Conservation (phyloP, 2,329 filamentous ascomycete species). For the Arachnomyces sp. region DNA sequence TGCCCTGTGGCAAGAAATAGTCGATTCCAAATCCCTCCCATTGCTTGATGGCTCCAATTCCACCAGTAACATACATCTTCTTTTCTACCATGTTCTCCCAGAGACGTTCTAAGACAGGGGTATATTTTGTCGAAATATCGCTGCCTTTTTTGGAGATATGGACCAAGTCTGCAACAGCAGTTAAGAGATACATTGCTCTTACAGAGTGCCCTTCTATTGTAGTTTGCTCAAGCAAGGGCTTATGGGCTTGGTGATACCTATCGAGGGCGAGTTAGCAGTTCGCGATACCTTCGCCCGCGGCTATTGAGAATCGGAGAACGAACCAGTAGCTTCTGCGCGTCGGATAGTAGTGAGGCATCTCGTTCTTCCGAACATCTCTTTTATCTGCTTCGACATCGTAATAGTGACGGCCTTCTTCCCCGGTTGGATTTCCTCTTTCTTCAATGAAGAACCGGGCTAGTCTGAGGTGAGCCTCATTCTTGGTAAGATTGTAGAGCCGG, state of each 20-base stretch:
- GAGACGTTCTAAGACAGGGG: slow-evolving; percentile 38
- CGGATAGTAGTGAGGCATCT: slow-evolving; percentile 42
- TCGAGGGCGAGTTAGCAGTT: slow-evolving; percentile 7
- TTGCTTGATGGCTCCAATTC: slow-evolving; percentile 50
- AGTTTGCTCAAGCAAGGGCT: slow-evolving; percentile 46
- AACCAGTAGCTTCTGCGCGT: slow-evolving; percentile 32
- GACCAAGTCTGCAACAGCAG: slow-evolving; percentile 49
- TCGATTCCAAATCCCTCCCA: slow-evolving; percentile 54
- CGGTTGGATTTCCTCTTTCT: slow-evolving; percentile 48
- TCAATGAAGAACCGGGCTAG: slow-evolving; percentile 51
- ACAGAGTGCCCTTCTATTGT: slow-evolving; percentile 53
- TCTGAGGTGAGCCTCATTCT: slow-evolving; percentile 30
- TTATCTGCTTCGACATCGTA: slow-evolving; percentile 47
- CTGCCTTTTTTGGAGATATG: slow-evolving; percentile 27
- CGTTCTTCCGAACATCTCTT: slow-evolving; percentile 43
- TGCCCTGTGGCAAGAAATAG: slow-evolving; percentile 51
- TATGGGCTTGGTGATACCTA: slow-evolving; percentile 52
- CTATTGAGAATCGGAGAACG: slow-evolving; percentile 1
- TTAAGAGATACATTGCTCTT: slow-evolving; percentile 53
- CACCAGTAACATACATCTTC: slow-evolving; percentile 57
- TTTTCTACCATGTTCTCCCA: slow-evolving; percentile 54
- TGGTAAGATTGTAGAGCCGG: slow-evolving; percentile 36
- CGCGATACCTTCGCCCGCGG: background rate
- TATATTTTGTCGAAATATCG: slow-evolving; percentile 22
- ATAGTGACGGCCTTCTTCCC: slow-evolving; percentile 43